Percentiles rank a stretch among this genome's conserved stretches.
Conservation (phyloP, 257 asterid species). For the Apocynum venetum region DNA sequence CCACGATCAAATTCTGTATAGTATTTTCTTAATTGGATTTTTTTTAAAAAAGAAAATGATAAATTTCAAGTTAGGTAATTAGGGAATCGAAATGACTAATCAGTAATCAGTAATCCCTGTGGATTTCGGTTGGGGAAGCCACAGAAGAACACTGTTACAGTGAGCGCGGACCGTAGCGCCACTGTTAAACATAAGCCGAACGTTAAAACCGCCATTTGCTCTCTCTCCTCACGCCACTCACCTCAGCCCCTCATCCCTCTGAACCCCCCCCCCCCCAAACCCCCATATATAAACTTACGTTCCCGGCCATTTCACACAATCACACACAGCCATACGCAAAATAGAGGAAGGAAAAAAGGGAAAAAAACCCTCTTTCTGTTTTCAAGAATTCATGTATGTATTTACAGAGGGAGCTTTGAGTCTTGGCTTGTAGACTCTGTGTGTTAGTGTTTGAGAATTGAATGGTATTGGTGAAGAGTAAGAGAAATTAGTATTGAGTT, state of each 20-base stretch:
- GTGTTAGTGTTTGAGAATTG: constrained; percentile 5
- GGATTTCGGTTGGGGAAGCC: too few relatives aligned
- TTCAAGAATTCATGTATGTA: background rate
- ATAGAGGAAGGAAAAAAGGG: background rate
- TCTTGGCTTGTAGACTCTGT: background rate
- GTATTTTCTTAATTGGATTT: too few relatives aligned
- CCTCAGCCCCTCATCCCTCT: background rate
- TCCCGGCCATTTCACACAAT: constrained; percentile 28
- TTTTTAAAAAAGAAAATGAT: too few relatives aligned
- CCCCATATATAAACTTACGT: constrained; percentile 21
- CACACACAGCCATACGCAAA: constrained; percentile 12
- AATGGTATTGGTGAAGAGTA: background rate
- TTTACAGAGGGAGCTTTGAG: background rate
- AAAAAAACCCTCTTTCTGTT: background rate
- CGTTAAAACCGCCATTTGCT: constrained; percentile 29
- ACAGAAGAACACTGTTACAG: background rate
- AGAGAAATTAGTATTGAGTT: background rate
- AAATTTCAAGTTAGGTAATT: too few relatives aligned
- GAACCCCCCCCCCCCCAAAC: background rate
- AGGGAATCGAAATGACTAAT: too few relatives aligned
- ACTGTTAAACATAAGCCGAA: constrained; percentile 15
- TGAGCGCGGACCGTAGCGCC: constrained; percentile 1
- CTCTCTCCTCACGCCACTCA: constrained; percentile 7
- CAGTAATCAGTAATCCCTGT: too few relatives aligned
- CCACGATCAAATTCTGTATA: too few relatives aligned